A percentile compares a stretch with the other conserved stretches of the same genome.
These are phyloP conservation scores for Pythium diclinum DNA, from an alignment of 352 stramenopile species.

Conservation along the genomic window DNA sequence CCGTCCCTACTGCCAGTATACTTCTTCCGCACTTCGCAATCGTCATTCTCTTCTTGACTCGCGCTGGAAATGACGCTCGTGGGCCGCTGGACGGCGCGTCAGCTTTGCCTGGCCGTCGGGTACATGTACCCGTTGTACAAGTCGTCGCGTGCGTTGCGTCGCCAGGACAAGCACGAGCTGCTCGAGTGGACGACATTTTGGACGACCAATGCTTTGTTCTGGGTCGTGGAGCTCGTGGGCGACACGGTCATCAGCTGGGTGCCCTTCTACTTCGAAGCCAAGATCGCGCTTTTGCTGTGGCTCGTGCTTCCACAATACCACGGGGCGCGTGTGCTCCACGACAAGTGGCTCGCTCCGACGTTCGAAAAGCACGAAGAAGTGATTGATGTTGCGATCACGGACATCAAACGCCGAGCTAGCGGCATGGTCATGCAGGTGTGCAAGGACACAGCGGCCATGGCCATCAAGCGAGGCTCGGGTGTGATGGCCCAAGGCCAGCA, in stretches of 20 bases:
- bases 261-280: constrained; percentile 73
- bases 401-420: constrained; percentile 58
- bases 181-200: constrained; percentile 67
- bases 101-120: constrained; percentile 54
- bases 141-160: constrained; percentile 43
- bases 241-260: constrained; percentile 57
- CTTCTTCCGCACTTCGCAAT: not conserved
- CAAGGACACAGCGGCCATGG: constrained; percentile 60
- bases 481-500: constrained; percentile 63
- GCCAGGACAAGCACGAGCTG: constrained; percentile 45
- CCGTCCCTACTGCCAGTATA: not conserved
- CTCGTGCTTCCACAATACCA: constrained; percentile 58
- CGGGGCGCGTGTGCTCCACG: constrained; percentile 50
- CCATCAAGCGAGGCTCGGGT: constrained; percentile 54
- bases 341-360: constrained; percentile 53
- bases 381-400: constrained; percentile 53
- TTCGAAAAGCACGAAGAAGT: constrained; percentile 65
- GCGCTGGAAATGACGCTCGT: constrained; percentile 47
- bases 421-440: constrained; percentile 65
- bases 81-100: constrained; percentile 40
- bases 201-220: constrained; percentile 62
- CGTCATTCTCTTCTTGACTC: not conserved
- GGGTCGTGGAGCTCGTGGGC: constrained; percentile 52
- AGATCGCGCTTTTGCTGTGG: constrained; percentile 67
- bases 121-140: constrained; percentile 67